A percentile compares a stretch with the other conserved stretches of the same genome.
Conservation (phyloP, 768 basidiomycete genomes). For the Lyophyllum semitale region DNA sequence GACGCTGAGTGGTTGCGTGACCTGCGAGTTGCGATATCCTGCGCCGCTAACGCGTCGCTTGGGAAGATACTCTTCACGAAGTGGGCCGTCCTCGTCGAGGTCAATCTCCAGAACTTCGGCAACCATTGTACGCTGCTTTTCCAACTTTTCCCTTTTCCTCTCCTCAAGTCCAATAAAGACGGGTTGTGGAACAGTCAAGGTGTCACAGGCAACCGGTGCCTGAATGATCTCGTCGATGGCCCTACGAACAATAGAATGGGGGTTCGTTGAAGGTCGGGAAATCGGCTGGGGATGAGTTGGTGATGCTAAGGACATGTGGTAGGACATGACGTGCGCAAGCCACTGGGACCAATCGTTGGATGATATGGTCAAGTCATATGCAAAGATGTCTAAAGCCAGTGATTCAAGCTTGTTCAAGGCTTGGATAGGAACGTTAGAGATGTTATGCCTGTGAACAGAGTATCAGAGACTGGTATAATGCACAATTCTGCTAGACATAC, state of each 20-base stretch:
- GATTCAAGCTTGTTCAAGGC: constrained; percentile 72
- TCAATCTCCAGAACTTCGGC: constrained; percentile 70
- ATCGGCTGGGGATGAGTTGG: constrained; percentile 71
- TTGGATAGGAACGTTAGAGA: constrained; percentile 74
- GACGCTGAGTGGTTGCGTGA: constrained; percentile 10
- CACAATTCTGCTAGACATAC: constrained; percentile 39
- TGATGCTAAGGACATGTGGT: constrained; percentile 65
- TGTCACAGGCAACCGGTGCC: constrained; percentile 37
- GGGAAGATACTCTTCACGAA: constrained; percentile 80
- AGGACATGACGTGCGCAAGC: constrained; percentile 64
- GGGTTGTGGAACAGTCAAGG: constrained; percentile 51
- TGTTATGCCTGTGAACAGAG: constrained; percentile 62
- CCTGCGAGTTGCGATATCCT: constrained; percentile 22
- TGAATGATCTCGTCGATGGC: constrained; percentile 70
- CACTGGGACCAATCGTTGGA: constrained; percentile 68
- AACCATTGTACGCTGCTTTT: constrained; percentile 40
- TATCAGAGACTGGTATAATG: constrained; percentile 6
- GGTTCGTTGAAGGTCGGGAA: constrained; percentile 73
- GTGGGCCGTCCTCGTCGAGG: constrained; percentile 80
- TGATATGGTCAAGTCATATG: constrained; percentile 70
- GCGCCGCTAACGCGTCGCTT: constrained; percentile 56
- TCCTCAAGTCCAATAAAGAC: constrained; percentile 76
- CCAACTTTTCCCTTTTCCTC: constrained; percentile 52
- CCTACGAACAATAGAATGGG: constrained; percentile 67
- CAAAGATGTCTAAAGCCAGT: constrained; percentile 68